phyloP scores from a whole-genome alignment of 305 asterid genomes.

The Ruellia speciosa region DNA sequence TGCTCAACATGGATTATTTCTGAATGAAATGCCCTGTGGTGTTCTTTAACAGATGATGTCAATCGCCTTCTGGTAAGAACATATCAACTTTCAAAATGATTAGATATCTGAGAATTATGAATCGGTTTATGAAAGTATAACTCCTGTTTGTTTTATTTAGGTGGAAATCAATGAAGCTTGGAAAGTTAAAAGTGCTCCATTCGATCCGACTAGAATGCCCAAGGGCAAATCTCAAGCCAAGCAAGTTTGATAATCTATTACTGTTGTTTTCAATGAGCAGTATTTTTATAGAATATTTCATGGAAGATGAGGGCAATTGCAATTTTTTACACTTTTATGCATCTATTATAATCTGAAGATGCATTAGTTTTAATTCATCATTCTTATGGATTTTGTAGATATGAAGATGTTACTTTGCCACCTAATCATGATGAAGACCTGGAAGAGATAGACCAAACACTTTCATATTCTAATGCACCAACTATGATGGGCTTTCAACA shows the following conservation, averaged over 20 bases:
- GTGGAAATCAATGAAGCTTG: conserved; percentile 87
- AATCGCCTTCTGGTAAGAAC: conserved; percentile 68
- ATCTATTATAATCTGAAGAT: not conserved
- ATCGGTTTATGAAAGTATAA: conserved; percentile 8
- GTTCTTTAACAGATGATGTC: conserved; percentile 62
- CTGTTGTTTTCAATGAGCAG: not conserved
- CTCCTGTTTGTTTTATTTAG: conserved; percentile 28
- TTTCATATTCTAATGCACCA: conserved; percentile 34
- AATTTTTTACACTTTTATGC: not conserved
- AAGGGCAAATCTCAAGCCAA: conserved; percentile 70
- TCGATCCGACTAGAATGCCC: conserved; percentile 65
- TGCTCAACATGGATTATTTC: not conserved
- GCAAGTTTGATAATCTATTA: conserved; percentile 36
- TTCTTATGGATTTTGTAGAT: conserved; percentile 30
- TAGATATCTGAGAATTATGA: conserved; percentile 8
- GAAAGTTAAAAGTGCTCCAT: conserved; percentile 53
- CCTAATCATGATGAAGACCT: conserved; percentile 47
- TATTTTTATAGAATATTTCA: conserved; percentile 3
- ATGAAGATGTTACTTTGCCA: conserved; percentile 54
- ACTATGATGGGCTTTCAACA: conserved; percentile 57
- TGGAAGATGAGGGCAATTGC: conserved; percentile 7
- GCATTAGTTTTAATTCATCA: not conserved
- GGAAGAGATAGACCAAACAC: conserved; percentile 46
- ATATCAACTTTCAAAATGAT: conserved; percentile 8
- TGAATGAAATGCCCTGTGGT: conserved; percentile 10